phyloP scores from a whole-genome alignment of 1,284 basidiomycete species.

The Inonotus obliquus region DNA sequence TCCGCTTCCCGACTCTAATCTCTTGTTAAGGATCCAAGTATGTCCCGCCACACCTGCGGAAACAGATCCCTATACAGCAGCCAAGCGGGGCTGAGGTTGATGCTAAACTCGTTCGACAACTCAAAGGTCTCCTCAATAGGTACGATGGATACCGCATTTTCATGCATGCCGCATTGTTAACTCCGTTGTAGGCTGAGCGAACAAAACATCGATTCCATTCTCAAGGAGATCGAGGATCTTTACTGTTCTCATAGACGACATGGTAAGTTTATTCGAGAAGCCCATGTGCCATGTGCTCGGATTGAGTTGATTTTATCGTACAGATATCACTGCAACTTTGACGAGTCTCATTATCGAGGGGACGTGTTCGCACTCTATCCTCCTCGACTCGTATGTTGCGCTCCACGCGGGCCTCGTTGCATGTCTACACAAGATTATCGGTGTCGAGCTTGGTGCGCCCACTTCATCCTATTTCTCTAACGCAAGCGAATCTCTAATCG shows the following conservation, averaged over 20 bases:
- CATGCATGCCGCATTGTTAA: not conserved
- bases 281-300: conserved; percentile 14
- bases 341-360: conserved; percentile 79
- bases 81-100: conserved; percentile 45
- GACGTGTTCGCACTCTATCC: conserved; percentile 77
- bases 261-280: conserved; percentile 42
- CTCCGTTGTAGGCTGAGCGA: conserved; percentile 69
- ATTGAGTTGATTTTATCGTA: not conserved
- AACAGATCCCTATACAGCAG: conserved; percentile 21
- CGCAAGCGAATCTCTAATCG: not conserved
- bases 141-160: conserved; percentile 29
- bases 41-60: conserved; percentile 61
- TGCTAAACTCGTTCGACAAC: conserved; percentile 68
- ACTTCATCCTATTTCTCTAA: not conserved
- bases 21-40: conserved; percentile 42
- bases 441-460: conserved; percentile 81
- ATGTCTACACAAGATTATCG: conserved; percentile 79
- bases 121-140: conserved; percentile 90
- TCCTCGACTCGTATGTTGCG: conserved; percentile 89
- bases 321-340: conserved; percentile 81
- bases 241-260: conserved; percentile 80
- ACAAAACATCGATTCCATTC: conserved; percentile 81
- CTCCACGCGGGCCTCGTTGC: conserved; percentile 88
- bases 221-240: conserved; percentile 73
- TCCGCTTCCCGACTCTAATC: not conserved